A percentile compares a stretch with the other conserved stretches of the same genome.
Conservation (phyloP, 306 rosid genomes). For the Ziziphus jujuba region DNA sequence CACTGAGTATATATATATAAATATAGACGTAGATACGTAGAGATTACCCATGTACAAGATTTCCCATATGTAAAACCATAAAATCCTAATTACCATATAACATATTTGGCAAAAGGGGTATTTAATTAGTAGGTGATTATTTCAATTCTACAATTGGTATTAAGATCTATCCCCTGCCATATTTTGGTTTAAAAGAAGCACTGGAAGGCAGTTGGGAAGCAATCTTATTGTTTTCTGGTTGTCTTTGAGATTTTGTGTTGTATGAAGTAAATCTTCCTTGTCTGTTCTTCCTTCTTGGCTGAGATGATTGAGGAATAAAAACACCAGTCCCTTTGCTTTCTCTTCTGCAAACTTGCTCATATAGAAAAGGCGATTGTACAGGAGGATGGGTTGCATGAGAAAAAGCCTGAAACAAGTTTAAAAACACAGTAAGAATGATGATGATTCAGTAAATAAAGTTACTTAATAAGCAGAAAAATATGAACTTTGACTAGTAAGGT, state of each 20-base stretch:
- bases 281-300: slow-evolving; percentile 58
- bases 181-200: slow-evolving; percentile 37
- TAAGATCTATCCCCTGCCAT: slow-evolving; percentile 33
- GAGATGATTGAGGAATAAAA: slow-evolving; percentile 69
- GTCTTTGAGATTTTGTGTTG: slow-evolving; percentile 50
- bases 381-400: slow-evolving; percentile 48
- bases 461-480: neutral
- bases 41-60: slow-evolving; percentile 42
- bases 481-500: too few relatives aligned
- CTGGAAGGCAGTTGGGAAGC: slow-evolving; percentile 47
- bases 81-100: slow-evolving; percentile 43
- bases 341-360: slow-evolving; percentile 43
- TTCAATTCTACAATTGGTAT: slow-evolving; percentile 10
- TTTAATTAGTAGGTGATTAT: slow-evolving; percentile 25
- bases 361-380: slow-evolving; percentile 24
- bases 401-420: slow-evolving; percentile 53
- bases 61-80: slow-evolving; percentile 31
- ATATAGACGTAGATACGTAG: too few relatives aligned
- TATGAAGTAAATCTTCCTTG: slow-evolving; percentile 50
- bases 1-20: too few relatives aligned
- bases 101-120: slow-evolving; percentile 14
- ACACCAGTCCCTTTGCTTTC: slow-evolving; percentile 90
- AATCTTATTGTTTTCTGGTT: slow-evolving; percentile 34
- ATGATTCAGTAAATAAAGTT: too few relatives aligned
- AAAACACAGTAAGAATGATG: neutral